Evolutionary conservation across 441 rosid genomes (phyloP).

Genomic region (Aleurites moluccanus): DNA sequence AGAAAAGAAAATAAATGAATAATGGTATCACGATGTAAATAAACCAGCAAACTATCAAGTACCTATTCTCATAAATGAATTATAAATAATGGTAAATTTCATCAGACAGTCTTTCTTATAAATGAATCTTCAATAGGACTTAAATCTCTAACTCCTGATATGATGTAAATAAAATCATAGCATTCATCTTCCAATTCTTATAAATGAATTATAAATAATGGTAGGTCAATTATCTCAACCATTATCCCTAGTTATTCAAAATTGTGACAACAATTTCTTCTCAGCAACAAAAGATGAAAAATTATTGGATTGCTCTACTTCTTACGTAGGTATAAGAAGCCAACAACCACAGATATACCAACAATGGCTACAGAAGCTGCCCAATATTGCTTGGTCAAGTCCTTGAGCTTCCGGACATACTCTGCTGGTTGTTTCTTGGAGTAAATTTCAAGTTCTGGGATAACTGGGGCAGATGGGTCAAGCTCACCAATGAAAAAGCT

Average conservation of each 20-base stretch:
- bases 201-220: slow-evolving; percentile 4
- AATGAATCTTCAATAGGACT: neutral
- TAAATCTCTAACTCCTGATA: neutral
- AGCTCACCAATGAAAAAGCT: slow-evolving; percentile 75
- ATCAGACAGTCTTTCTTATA: neutral
- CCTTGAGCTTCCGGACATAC: slow-evolving; percentile 41
- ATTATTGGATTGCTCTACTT: slow-evolving; percentile 37
- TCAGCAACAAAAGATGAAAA: slow-evolving; percentile 10
- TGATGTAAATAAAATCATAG: neutral
- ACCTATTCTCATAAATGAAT: neutral
- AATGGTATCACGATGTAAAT: neutral
- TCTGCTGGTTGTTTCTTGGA: slow-evolving; percentile 40
- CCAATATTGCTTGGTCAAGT: slow-evolving; percentile 71
- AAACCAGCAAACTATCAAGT: neutral
- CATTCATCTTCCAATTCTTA: neutral
- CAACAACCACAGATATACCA: slow-evolving; percentile 61
- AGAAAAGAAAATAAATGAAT: too few species aligned
- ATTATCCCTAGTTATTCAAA: slow-evolving; percentile 29
- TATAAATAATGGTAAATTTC: neutral
- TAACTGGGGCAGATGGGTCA: slow-evolving; percentile 42
- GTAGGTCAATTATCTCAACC: slow-evolving; percentile 13
- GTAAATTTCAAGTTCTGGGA: slow-evolving; percentile 66
- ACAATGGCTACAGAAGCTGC: slow-evolving; percentile 54
- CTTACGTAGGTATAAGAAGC: slow-evolving; percentile 60
- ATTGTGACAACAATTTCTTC: slow-evolving; percentile 12